Conservation (phyloP, 2,329 filamentous ascomycete genomes). For the Colletotrichum cordylinicola region DNA sequence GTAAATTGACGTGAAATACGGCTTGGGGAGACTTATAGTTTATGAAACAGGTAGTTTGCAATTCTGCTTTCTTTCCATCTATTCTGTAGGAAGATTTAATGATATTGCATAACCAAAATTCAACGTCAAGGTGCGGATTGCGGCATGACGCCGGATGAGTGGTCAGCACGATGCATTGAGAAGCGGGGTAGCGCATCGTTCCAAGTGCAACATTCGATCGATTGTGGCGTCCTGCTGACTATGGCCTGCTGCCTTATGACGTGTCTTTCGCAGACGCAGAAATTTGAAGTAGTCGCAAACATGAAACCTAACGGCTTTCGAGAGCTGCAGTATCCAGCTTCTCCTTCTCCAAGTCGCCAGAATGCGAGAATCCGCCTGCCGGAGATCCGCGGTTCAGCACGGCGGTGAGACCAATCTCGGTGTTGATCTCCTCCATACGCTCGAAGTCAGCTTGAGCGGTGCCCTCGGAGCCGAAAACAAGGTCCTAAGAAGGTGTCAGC, state of each 20-base stretch:
- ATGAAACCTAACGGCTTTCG: not conserved
- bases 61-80: not conserved
- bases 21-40: not conserved
- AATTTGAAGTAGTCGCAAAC: not conserved
- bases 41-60: not conserved
- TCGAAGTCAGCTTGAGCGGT: slow-evolving; percentile 70
- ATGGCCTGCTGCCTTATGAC: not conserved
- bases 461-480: slow-evolving; percentile 72
- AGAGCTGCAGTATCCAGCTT: not conserved
- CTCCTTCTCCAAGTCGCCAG: not conserved
- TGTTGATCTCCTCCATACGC: slow-evolving; percentile 76
- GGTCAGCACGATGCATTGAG: not conserved
- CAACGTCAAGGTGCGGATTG: no score
- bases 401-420: slow-evolving; percentile 66
- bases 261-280: not conserved
- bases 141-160: not conserved
- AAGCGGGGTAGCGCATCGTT: not conserved
- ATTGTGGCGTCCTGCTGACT: not conserved
- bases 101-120: not conserved
- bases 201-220: not conserved
- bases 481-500: slow-evolving; percentile 48
- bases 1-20: not conserved
- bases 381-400: not conserved
- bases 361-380: not conserved
- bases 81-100: not conserved